A percentile compares a stretch with the other conserved stretches of the same genome.
Conservation (phyloP, 2,329 filamentous ascomycete species). For the Hirsutella thompsonii region DNA sequence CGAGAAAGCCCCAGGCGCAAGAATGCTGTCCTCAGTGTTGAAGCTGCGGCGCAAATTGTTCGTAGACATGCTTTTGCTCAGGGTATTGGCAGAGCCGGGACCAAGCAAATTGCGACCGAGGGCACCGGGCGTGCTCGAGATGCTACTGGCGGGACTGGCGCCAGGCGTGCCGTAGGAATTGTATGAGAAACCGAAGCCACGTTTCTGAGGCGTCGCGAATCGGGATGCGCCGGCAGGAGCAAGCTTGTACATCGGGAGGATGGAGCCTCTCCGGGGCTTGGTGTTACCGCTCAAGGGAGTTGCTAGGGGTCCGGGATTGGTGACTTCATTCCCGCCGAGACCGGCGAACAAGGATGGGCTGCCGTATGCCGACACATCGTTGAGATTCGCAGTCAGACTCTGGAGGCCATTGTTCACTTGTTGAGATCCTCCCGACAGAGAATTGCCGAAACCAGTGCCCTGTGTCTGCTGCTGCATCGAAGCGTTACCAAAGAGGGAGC, state of each 20-base stretch:
- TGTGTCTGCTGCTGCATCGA: constrained; percentile 37
- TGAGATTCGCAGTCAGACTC: constrained; percentile 64
- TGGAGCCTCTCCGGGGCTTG: constrained; percentile 66
- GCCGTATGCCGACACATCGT: constrained; percentile 80
- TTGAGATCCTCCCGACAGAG: constrained; percentile 46
- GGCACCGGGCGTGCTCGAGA: constrained; percentile 53
- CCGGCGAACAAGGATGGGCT: constrained; percentile 75
- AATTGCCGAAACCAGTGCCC: constrained; percentile 29
- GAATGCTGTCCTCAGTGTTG: constrained; percentile 72
- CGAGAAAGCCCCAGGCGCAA: constrained; percentile 76
- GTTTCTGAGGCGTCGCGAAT: constrained; percentile 71
- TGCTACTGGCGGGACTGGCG: constrained; percentile 51
- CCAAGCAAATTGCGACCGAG: constrained; percentile 52
- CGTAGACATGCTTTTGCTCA: constrained; percentile 80
- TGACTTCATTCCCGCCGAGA: constrained; percentile 46
- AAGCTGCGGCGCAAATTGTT: constrained; percentile 76
- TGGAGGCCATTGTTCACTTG: constrained; percentile 40
- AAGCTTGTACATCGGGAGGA: constrained; percentile 77
- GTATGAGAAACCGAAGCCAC: constrained; percentile 85
- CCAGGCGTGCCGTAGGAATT: constrained; percentile 79
- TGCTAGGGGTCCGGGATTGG: constrained; percentile 77
- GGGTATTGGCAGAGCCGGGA: constrained; percentile 54
- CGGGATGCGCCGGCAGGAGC: constrained; percentile 70
- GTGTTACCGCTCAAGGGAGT: constrained; percentile 69
- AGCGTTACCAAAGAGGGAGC: constrained; percentile 30